Conservation (phyloP, 108 stramenopile species). For the Pseudonitzschia delicatissima region DNA sequence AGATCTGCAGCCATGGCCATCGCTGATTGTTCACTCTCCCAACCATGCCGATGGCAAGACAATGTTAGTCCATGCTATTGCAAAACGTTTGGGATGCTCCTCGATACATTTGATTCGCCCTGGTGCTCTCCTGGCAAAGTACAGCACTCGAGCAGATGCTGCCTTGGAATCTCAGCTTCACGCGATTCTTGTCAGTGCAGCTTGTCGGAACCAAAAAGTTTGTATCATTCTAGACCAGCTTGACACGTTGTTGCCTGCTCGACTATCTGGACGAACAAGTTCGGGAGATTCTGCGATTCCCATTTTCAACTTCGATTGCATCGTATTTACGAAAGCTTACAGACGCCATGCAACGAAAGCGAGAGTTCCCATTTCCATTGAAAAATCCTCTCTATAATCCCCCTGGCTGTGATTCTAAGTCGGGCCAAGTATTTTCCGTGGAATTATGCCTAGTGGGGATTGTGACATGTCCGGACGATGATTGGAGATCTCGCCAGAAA, state of each 20-base stretch:
- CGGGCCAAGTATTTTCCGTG: constrained; percentile 47
- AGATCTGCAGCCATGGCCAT: constrained; percentile 6
- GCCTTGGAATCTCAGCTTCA: constrained; percentile 73
- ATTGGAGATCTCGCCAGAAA: constrained; percentile 29
- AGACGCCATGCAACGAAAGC: constrained; percentile 32
- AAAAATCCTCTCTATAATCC: constrained; percentile 66
- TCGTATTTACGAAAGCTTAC: constrained; percentile 60
- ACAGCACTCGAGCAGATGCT: constrained; percentile 70
- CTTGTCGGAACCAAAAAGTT: constrained; percentile 30
- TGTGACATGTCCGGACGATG: constrained; percentile 65
- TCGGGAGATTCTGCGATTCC: constrained; percentile 61
- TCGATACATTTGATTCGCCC: constrained; percentile 57
- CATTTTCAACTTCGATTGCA: constrained; percentile 61
- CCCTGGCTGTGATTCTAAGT: constrained; percentile 5
- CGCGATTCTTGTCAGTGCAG: constrained; percentile 47
- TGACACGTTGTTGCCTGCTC: constrained; percentile 56
- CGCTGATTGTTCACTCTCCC: constrained; percentile 48
- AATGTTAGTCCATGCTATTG: constrained; percentile 54
- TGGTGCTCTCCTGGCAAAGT: constrained; percentile 65
- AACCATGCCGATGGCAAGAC: constrained; percentile 64
- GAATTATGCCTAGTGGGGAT: constrained; percentile 72
- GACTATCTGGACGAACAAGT: constrained; percentile 18
- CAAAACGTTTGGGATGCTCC: constrained; percentile 44
- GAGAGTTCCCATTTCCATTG: constrained; percentile 66
- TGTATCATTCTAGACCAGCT: constrained; percentile 79